Evolutionary conservation across 192 early-diverging fungal genomes (phyloP).

Genomic region (Glomus cerebriforme): DNA sequence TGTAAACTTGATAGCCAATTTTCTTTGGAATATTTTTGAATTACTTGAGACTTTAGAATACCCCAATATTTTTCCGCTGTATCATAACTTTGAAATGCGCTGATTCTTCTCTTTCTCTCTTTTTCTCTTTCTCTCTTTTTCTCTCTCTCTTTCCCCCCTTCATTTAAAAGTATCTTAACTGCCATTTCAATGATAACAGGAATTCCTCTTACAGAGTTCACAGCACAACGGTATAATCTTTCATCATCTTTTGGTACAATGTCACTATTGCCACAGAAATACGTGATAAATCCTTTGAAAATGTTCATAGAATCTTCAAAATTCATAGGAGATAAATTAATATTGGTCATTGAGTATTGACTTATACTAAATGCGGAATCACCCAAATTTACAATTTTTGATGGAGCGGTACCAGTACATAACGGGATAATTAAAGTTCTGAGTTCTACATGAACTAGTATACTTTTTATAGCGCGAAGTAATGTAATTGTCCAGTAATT

Average conservation of each 20-base stretch:
- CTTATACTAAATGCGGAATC: too few species aligned
- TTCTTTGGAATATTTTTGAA: too few species aligned
- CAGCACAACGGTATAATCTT: neutral
- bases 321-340: too few species aligned
- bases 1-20: too few species aligned
- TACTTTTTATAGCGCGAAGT: neutral
- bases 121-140: too few species aligned
- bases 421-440: neutral
- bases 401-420: conserved; percentile 14
- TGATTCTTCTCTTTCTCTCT: too few species aligned
- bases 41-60: too few species aligned
- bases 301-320: too few species aligned
- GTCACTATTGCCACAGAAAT: neutral
- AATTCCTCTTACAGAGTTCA: conserved; percentile 4
- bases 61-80: neutral
- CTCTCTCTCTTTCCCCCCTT: too few species aligned
- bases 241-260: neutral
- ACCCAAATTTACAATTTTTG: too few species aligned
- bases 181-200: neutral
- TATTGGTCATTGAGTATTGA: too few species aligned
- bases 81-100: neutral
- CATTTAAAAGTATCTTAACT: neutral
- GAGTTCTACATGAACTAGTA: neutral
- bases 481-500: conserved; percentile 7
- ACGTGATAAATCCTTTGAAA: too few species aligned